Percentiles rank a stretch among this genome's conserved stretches.
Evolutionary conservation across 2,329 filamentous ascomycete genomes (phyloP).

Genomic region (Colletotrichum destructivum): DNA sequence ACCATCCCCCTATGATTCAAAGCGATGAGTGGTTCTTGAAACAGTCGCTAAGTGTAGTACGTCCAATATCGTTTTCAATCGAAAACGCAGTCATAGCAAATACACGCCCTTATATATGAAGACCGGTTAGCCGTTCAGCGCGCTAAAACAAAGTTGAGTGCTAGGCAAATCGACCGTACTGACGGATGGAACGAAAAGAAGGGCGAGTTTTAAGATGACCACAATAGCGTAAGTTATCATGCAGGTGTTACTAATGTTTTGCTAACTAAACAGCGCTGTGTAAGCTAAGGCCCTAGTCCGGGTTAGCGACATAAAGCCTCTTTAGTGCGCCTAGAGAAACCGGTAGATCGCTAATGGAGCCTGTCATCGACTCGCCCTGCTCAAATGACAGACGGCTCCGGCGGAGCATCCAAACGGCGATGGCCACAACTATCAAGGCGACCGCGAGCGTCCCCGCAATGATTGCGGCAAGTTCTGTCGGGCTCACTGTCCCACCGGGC

Average conservation of each 20-base stretch:
- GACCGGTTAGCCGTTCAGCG: too few species aligned
- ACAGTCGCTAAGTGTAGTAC: too few species aligned
- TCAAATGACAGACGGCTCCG: not conserved
- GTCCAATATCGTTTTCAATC: too few species aligned
- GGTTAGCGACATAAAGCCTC: not conserved
- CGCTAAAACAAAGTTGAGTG: too few species aligned
- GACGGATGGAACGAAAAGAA: too few species aligned
- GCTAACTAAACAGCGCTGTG: not conserved
- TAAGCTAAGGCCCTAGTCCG: not conserved
- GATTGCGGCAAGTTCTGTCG: not conserved
- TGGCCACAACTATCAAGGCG: not conserved
- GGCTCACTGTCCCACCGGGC: not conserved
- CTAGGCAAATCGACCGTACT: too few species aligned
- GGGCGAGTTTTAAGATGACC: too few species aligned
- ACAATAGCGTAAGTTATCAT: too few species aligned
- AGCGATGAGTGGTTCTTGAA: too few species aligned
- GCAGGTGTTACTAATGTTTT: not conserved
- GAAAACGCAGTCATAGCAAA: too few species aligned
- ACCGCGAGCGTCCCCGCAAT: not conserved
- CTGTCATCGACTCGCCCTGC: not conserved
- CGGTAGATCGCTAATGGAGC: not conserved
- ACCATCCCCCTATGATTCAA: too few species aligned
- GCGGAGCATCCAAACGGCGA: not conserved
- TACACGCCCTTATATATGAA: too few species aligned
- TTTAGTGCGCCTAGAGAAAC: not conserved